Conservation (phyloP, 108 stramenopile genomes). For the Fragilaria crotonensis region DNA sequence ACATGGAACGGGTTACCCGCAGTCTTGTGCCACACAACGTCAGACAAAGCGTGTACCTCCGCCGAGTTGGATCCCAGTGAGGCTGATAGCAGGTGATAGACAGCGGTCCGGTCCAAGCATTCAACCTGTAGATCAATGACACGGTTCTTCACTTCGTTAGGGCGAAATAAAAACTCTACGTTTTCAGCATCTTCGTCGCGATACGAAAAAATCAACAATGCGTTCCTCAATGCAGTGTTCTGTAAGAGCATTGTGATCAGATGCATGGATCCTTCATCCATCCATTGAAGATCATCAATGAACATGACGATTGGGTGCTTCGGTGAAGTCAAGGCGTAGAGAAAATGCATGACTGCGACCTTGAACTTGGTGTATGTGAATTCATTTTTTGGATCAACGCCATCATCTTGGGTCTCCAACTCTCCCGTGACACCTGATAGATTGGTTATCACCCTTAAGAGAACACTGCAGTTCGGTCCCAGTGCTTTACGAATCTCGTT, state of each 20-base stretch:
- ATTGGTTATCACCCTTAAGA: conserved; percentile 1
- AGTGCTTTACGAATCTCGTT: background rate
- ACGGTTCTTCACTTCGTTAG: background rate
- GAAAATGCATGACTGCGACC: background rate
- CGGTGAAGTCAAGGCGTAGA: background rate
- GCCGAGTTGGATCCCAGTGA: conserved; percentile 2
- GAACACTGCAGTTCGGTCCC: background rate
- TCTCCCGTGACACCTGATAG: background rate
- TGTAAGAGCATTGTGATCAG: conserved; percentile 14
- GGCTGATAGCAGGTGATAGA: background rate
- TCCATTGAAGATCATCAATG: conserved; percentile 32
- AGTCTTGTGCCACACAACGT: conserved; percentile 25
- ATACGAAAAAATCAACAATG: conserved; percentile 26
- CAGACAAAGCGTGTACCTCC: conserved; percentile 10
- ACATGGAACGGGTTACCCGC: conserved; percentile 39
- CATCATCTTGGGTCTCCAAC: background rate
- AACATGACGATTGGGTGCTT: conserved; percentile 23
- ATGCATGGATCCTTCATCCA: conserved; percentile 18
- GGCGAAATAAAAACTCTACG: background rate
- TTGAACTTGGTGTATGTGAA: background rate
- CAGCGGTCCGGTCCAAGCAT: background rate
- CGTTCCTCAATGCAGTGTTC: conserved; percentile 7
- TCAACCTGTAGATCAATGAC: conserved; percentile 3
- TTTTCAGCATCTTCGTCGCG: conserved; percentile 17
- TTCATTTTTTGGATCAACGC: background rate